Evolutionary conservation across 1,284 basidiomycete genomes (phyloP), one percentile per base, ranked within the genome.

Genomic region (Agroathelia rolfsii): DNA sequence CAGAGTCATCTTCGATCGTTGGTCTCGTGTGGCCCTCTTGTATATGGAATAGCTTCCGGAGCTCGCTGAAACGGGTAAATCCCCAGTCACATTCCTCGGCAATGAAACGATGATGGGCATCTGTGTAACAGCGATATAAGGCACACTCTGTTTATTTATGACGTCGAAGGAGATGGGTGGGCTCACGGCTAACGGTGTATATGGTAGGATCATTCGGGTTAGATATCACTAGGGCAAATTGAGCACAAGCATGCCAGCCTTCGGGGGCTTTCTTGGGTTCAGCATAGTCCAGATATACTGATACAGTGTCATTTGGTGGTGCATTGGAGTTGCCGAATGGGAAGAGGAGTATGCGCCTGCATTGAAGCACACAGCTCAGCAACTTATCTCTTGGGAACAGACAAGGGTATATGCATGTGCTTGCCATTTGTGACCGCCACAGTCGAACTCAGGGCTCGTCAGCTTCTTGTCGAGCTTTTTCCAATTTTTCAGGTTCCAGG

Each of bases 41-140:
- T 5, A 80, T 59, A 30, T 72, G 79, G 59, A 90, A 89, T 12
- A 99, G 68, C 60, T 98, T 98, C 48, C 94, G 80, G 39, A 98
- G 68, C 61, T 99, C 95, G 57, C 92, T 95, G 56, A 99, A 99
- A 38, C 95, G 83, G 35, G 95, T 98, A 62, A 99, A 99, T 24
- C 95, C 95, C 95, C 95, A 99, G 61, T 99, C 95, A 55, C 94
- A 96, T 61, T 99, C 95, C 61, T 98, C 95, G 38, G 92, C 79
- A 52, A 97, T 95, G 63, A 99, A 99, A 37, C 95, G 88, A 66
- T 99, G 95, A 51, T 98, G 94, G 18, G 95, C 95, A 61, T 99
- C 93, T 96, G 54, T 61, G 31, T 35, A 13, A 24, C 11, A 36
- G 38, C 26, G 34, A 45, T 36, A 40, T n/a, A n/a, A n/a, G 34